Base-by-base conservation (phyloP, 306 rosid genomes). In the Trichosanthes cucumerina region DNA sequence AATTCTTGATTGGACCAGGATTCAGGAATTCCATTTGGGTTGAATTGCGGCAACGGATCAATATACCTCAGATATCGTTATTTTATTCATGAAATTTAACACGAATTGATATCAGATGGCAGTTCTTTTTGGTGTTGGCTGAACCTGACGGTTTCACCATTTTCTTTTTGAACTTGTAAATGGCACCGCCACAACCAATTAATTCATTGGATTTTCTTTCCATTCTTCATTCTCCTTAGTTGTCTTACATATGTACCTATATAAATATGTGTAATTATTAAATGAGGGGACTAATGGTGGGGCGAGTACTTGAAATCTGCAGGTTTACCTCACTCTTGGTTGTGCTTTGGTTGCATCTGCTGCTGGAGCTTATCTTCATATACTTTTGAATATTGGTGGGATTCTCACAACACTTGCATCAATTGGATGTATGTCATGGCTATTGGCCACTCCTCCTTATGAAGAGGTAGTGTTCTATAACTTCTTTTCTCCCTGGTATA, bases 311-410 rank as follows among this genome's bases (percentile, higher is more conserved):
- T 41, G 14, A 70, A 71, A 73, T 72, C 15, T 85, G 83, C 85
- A 94, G 98, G 98, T 94, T 64, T 94, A 94, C 77, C 79, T 92
- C 16, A 87, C 97, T 5, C 43, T 94, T 47, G 90, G 88, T 77
- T 90, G 89, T 52, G 88, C 98, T 28, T 85, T 94, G 24, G 66
- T 90, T 53, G 90, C 89, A 41, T 83, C 95, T 0, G 93, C 96
- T 70, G 83, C 79, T 23, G 98, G 98, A 38, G 93, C 92, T 2
- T 94, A 86, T 80, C 84, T 94, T 78, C 98, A 94, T 78, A 23
- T 89, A 2, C 81, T 92, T 7, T 90, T 87, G 90, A 89, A 94
- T 79, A 80, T 94, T 64, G 98, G 98, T 10, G 98, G 98, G 63
- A n/a, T 89, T 49, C 82, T 94, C 19, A 94, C 98, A 7, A 60